Base-by-base conservation (phyloP, 2,329 filamentous ascomycete genomes). In the Westerdykella aurantiaca region DNA sequence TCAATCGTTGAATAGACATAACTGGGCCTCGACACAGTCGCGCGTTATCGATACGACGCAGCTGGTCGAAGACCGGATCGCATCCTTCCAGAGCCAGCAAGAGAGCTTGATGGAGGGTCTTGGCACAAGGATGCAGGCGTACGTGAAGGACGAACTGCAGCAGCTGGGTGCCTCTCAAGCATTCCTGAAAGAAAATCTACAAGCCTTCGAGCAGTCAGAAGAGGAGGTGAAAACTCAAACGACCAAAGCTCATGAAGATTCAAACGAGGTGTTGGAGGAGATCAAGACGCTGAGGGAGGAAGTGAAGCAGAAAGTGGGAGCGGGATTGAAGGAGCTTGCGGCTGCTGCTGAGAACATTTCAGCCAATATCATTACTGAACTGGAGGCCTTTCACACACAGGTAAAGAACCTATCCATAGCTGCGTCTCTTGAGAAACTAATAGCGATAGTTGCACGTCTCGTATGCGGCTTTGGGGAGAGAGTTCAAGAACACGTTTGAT, bases 211-310 rank as follows among this genome's bases (percentile, higher is more conserved):
- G 33, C 72, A 76, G 14, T 86, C 85, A 0, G 82, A 84, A 63
- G 72, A 75, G 40, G 79, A 85, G 53, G 77, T 94, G 13, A 76
- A 85, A 42, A 73, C 79, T 34, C 82, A 86, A 57, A 85, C 82
- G 44, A 73, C 77, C 18, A 74, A 77, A 49, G 85, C 88, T 2
- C 87, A 85, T 57, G 82, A 90, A 38, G 85, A 90, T 44, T 89
- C 96, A 86, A 90, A 96, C 56, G 74, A 80, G n/a, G 84, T 95
- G 1, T 75, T 98, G 9, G 87, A 93, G 57, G 91, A 95, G 63
- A 95, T 97, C 64, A 90, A 90, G 63, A 81, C 80, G n/a, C 76
- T 97, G 18, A 81, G 91, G 17, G 86, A 95, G 63, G 83, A 87
- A 42, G 88, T 97, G 41, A 96, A 96, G 72, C 75, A 79, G 39